Base-by-base conservation (phyloP, 345 rosid species). In the Draba incana region DNA sequence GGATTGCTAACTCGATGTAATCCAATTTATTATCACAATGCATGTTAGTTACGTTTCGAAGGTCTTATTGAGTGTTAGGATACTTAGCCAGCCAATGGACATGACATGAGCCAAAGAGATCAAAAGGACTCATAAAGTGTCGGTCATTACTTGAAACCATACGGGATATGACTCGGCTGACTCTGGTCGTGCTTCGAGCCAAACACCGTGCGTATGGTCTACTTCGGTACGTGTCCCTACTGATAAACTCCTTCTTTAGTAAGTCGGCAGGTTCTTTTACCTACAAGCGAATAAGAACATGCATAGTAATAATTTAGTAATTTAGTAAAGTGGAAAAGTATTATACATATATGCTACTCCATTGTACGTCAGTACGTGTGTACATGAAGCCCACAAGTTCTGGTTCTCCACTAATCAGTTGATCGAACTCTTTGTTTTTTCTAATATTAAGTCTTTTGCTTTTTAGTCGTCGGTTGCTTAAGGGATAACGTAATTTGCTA, bases 401-500 rank as follows among this genome's bases (percentile, higher is more conserved):
- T 38, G 55, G 38, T 63, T 70, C 62, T 64, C 64, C 31, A 63
- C 70, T 47, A 56, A 72, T 72, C 16, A 63, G 28, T 31, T 28
- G 33, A 55, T 55, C 35, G 44, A 45, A 44, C 23, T 24, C 7
- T 43, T 52, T 53, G 23, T 27, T 43, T 20, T 24, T 35, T 60
- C 16, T 6, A 31, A 33, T 62, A 60, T 16, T 20, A 42, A 5
- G 27, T 3, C 13, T 61, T 42, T 43, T 62, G 8, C 31, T 64
- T 23, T 49, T 16, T 12, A 42, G 15, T 14, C 4, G 54, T 51
- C 42, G 72, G 67, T n/a, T 33, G 25, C 42, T 59, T 25, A 12
- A 33, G 49, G 67, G 62, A 51, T 59, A 59, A 66, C 77, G 72
- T 66, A 59, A 59, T 59, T 51, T 58, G 77, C 62, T 52, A 59